Base-by-base conservation (phyloP, 192 early-diverging fungal genomes). In the Globomyces pollinis-pini region DNA sequence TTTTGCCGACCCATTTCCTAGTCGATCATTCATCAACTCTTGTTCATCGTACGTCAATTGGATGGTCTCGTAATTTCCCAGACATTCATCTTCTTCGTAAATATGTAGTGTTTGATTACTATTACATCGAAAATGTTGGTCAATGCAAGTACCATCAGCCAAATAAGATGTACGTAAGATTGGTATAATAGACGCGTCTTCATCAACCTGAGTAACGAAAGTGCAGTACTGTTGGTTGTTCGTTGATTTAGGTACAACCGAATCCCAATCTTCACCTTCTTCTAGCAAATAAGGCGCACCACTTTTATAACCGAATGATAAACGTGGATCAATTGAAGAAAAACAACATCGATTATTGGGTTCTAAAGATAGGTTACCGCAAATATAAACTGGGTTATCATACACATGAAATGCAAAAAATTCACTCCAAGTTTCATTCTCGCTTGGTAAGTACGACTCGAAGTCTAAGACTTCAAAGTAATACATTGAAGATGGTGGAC, bases 401-500 rank as follows among this genome's bases (percentile, higher is more conserved):
- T 13, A 42, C 0, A 42, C 41, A n/a, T n/a, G n/a, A 42, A 42
- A 42, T 18, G 15, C 20, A 20, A 18, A 42, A 42, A 42, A 42
- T 6, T 13, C 5, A 13, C n/a, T 6, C 41, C 41, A 42, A n/a
- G 41, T 42, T 42, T 42, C 41, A 16, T 42, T 42, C n/a, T 6
- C 4, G 15, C 20, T 13, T 8, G 41, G 41, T 42, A 18, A 20
- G n/a, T 42, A 15, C 20, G 15, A 13, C 15, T 42, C 20, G 4
- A 42, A 42, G 20, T 42, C 41, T 6, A 15, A 1, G 3, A 42
- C 41, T 6, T 42, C n/a, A 16, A 42, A 42, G 5, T 18, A 6
- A 47, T 26, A 47, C 44, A 47, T 47, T 47, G 44, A 28, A 47
- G 23, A 28, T 47, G 44, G 44, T 8, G 44, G 44, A 28, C 44